Conservation (phyloP, 441 rosid genomes). For the Corymbia citriodora region DNA sequence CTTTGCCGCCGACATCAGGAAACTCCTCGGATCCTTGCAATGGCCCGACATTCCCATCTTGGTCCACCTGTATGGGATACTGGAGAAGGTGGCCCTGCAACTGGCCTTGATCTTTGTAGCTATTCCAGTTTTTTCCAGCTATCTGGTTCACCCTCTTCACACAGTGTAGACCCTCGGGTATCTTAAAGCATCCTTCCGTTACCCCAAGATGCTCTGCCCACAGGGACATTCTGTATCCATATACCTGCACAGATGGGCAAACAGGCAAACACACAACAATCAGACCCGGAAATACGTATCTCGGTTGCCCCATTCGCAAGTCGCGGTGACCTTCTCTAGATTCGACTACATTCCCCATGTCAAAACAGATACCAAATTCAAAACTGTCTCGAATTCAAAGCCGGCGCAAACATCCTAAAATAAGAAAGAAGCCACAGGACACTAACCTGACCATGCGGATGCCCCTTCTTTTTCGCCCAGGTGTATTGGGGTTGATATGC, state of each 20-base stretch:
- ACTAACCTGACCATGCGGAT: conserved; percentile 73
- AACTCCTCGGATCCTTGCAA: conserved; percentile 53
- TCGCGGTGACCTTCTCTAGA: background rate
- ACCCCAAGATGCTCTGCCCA: conserved; percentile 88
- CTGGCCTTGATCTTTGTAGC: conserved; percentile 25
- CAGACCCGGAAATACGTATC: background rate
- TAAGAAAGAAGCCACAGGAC: background rate
- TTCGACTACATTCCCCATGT: background rate
- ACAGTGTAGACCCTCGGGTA: conserved; percentile 49
- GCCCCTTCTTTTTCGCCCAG: conserved; percentile 51
- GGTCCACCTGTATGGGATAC: conserved; percentile 61
- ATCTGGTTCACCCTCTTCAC: conserved; percentile 52
- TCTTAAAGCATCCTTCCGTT: conserved; percentile 22
- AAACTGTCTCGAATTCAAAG: background rate
- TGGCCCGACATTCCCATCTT: conserved; percentile 49
- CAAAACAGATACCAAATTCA: background rate
- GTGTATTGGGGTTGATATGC: conserved; percentile 82
- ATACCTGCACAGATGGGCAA: conserved; percentile 39
- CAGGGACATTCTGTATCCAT: conserved; percentile 84
- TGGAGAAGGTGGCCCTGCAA: conserved; percentile 81
- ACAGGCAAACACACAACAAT: background rate
- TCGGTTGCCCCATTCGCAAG: background rate
- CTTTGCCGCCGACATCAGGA: conserved; percentile 86
- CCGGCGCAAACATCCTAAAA: background rate
- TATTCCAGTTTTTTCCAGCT: conserved; percentile 62